Conservation (phyloP, 306 rosid species). For the Citrullus colocynthis region DNA sequence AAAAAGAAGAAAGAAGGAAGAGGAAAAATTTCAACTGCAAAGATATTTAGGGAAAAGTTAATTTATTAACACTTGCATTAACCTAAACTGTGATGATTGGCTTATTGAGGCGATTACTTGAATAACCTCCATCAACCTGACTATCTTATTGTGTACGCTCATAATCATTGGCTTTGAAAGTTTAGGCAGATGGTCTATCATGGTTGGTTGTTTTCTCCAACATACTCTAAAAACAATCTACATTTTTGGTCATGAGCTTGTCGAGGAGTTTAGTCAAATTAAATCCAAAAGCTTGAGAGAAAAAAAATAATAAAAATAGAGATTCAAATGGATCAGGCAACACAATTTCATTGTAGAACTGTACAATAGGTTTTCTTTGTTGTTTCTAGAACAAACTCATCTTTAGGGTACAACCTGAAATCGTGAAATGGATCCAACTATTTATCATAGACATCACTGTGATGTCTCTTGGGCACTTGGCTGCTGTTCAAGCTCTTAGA, state of each 20-base stretch:
- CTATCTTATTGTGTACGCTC: background rate
- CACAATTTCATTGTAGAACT: conserved; percentile 6
- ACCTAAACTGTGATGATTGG: background rate
- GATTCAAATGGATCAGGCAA: conserved; percentile 65
- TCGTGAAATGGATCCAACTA: conserved; percentile 83
- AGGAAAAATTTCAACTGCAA: background rate
- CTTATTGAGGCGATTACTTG: background rate
- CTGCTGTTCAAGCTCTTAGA: too few relatives aligned
- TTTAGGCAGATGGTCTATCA: background rate
- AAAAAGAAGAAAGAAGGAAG: background rate
- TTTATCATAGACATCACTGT: background rate
- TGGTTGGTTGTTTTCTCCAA: background rate
- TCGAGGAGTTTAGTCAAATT: conserved; percentile 34
- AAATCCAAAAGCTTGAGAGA: conserved; percentile 24
- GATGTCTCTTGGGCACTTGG: too few relatives aligned
- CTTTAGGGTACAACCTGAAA: conserved; percentile 82
- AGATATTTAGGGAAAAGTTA: background rate
- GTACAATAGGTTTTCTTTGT: conserved; percentile 51
- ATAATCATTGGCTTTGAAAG: background rate
- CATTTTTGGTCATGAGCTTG: background rate
- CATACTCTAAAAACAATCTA: background rate
- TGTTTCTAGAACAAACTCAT: conserved; percentile 81
- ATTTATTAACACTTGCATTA: background rate
- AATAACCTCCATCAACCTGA: background rate
- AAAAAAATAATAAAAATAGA: background rate